These are phyloP conservation scores for Rhizopogon salebrosus DNA, from an alignment of 768 basidiomycete species.

Conservation along the genomic window DNA sequence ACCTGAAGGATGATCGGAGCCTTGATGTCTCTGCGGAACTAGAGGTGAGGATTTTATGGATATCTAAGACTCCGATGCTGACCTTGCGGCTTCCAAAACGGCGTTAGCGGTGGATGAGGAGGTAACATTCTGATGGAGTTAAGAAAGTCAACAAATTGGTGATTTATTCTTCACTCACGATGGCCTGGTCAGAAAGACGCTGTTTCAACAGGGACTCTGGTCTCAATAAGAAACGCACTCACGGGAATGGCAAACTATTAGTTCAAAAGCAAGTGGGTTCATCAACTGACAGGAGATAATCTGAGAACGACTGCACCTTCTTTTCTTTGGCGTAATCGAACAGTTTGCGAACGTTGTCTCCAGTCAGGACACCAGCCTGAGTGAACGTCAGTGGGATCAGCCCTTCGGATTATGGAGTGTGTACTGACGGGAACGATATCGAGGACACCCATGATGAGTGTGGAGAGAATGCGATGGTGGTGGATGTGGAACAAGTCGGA, in stretches of 20 bases:
- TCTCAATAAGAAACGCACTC: slow-evolving; percentile 28
- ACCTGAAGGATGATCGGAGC: slow-evolving; percentile 97
- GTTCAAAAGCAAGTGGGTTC: slow-evolving; percentile 7
- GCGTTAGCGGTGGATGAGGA: slow-evolving; percentile 95
- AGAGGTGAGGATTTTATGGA: slow-evolving; percentile 7
- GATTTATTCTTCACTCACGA: slow-evolving; percentile 47
- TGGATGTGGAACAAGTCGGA: slow-evolving; percentile 2
- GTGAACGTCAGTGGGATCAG: slow-evolving; percentile 7
- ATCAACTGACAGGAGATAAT: neutral
- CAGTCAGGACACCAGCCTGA: slow-evolving; percentile 92
- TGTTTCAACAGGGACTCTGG: neutral
- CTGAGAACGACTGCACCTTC: slow-evolving; percentile 50
- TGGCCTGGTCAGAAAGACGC: slow-evolving; percentile 43
- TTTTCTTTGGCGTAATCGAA: slow-evolving; percentile 91
- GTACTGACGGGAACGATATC: slow-evolving; percentile 77
- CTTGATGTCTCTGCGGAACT: slow-evolving; percentile 73
- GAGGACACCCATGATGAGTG: slow-evolving; percentile 63
- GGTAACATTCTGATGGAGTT: slow-evolving; percentile 74
- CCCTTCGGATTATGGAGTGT: neutral
- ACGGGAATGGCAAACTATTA: slow-evolving; percentile 80
- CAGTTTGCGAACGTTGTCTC: slow-evolving; percentile 90
- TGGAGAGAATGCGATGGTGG: neutral
- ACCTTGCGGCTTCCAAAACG: slow-evolving; percentile 93
- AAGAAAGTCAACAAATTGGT: neutral
- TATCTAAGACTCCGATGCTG: slow-evolving; percentile 5